Base-by-base conservation (phyloP, 495 filamentous ascomycete species). In the Penicillium angulare region DNA sequence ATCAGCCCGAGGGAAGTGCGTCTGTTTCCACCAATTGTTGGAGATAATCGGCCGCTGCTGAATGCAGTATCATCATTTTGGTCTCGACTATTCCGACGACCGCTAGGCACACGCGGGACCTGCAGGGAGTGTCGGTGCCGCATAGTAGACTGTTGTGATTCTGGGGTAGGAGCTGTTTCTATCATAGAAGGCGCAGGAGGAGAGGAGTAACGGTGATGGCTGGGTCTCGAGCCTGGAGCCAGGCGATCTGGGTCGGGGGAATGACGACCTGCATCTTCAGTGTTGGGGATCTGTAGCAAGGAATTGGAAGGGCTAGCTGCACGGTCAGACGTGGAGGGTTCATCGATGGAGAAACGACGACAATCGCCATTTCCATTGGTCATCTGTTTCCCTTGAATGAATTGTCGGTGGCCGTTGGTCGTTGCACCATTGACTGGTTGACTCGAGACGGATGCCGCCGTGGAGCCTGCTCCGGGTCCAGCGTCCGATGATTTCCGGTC, bases 41-140 rank as follows among this genome's bases (percentile, higher is more conserved):
- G 90, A n/a, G 92, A 96, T 60, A 93, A 88, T 46, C 90, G 83
- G 41, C 90, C 93, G 51, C 77, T 92, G 20, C 82, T 79, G 40
- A 79, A 84, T 1, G 81, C 81, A 20, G 74, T 77, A 50, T 93
- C 88, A 38, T 86, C 83, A 7, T 78, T 59, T 18, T 72, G 71
- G 43, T 86, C 83, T 44, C 76, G 72, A 40, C 82, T 83, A 44
- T 67, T 75, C 40, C 81, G 76, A 27, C 68, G 58, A 61, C 72
- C 55, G 60, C 78, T 77, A n/a, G 74, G 69, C 0, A 70, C 63
- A 57, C 71, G 84, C 77, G 52, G 93, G 1, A 97, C 90, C 65
- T 97, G 90, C 22, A 97, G 69, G 0, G 92, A 97, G 69, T 97
- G 88, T 49, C 93, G 85, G 42, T 97, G 90, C 61, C 86, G 85